A percentile compares a stretch with the other conserved stretches of the same genome.
These are phyloP conservation scores for Zasmidium cellare DNA, from an alignment of 2,329 filamentous ascomycete genomes.

Conservation along the genomic window DNA sequence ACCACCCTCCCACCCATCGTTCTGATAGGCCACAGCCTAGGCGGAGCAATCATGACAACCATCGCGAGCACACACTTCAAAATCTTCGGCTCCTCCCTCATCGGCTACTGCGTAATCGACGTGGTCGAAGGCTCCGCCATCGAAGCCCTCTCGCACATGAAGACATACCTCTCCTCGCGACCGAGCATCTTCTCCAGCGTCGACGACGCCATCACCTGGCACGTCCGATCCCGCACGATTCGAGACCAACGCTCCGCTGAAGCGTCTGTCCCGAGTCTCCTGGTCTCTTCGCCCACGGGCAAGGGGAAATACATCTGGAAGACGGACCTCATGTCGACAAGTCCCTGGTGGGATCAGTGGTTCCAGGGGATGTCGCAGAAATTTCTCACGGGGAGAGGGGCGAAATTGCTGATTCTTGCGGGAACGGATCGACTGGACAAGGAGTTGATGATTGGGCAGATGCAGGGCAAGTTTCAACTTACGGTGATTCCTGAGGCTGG, in stretches of 20 bases:
- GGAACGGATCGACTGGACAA: conserved; percentile 89
- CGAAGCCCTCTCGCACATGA: conserved; percentile 92
- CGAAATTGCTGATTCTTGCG: conserved; percentile 81
- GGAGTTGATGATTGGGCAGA: conserved; percentile 91
- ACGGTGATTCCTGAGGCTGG: conserved; percentile 93
- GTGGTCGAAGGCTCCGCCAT: conserved; percentile 95
- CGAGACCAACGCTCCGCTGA: conserved; percentile 80
- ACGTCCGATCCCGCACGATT: conserved; percentile 83
- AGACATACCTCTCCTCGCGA: conserved; percentile 80
- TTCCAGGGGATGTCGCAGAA: conserved; percentile 85
- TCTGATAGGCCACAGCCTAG: conserved; percentile 88
- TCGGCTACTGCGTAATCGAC: conserved; percentile 89
- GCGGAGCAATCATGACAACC: conserved; percentile 86
- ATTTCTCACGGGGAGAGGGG: conserved; percentile 77
- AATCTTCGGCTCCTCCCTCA: conserved; percentile 62
- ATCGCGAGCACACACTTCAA: conserved; percentile 58
- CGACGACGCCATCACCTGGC: conserved; percentile 86
- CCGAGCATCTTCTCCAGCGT: conserved; percentile 77
- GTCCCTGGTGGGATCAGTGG: conserved; percentile 93
- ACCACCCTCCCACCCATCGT: conserved; percentile 69
- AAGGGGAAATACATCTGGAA: conserved; percentile 69
- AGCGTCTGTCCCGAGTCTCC: conserved; percentile 79
- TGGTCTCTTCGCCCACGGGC: conserved; percentile 49
- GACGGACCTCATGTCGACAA: conserved; percentile 79
- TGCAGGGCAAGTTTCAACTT: conserved; percentile 97